Percentiles rank a stretch among this genome's conserved stretches.
phyloP scores from a whole-genome alignment of 345 rosid genomes.

The Aquilaria malaccensis region DNA sequence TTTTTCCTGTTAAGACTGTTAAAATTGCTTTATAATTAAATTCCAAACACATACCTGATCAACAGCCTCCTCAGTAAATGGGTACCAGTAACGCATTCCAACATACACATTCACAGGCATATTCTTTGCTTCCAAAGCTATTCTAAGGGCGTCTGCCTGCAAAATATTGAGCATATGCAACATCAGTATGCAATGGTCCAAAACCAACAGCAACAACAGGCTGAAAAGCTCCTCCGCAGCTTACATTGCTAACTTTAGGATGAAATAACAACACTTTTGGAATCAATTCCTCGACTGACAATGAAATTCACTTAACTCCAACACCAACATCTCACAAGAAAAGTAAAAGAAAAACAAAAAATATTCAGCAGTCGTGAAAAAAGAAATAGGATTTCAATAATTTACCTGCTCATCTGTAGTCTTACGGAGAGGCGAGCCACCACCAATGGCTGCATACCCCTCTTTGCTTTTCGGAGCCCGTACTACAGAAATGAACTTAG shows the following conservation, averaged over 20 bases:
- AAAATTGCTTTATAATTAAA: background rate
- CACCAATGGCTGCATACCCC: constrained; percentile 98
- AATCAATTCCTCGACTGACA: too few relatives aligned
- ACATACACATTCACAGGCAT: constrained; percentile 60
- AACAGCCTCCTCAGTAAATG: constrained; percentile 88
- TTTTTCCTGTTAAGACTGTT: background rate
- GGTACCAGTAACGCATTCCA: constrained; percentile 92
- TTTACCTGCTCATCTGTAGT: constrained; percentile 79
- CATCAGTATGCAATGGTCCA: background rate
- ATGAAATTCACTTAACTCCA: background rate
- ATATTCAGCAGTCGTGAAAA: background rate
- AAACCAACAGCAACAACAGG: background rate
- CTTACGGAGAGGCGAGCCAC: constrained; percentile 85
- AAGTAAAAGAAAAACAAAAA: too few relatives aligned
- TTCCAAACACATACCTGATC: constrained; percentile 44
- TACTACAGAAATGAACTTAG: constrained; percentile 66
- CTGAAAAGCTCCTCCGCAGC: background rate
- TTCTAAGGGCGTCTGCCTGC: constrained; percentile 64
- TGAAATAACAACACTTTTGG: background rate
- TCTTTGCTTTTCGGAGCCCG: constrained; percentile 90
- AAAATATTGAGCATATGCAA: constrained; percentile 8
- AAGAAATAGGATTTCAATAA: background rate
- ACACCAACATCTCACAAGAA: background rate
- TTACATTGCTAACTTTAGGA: background rate
- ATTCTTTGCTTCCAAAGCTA: constrained; percentile 59